Evolutionary conservation across 306 rosid species (phyloP).

Genomic region (Corylus heterophylla): DNA sequence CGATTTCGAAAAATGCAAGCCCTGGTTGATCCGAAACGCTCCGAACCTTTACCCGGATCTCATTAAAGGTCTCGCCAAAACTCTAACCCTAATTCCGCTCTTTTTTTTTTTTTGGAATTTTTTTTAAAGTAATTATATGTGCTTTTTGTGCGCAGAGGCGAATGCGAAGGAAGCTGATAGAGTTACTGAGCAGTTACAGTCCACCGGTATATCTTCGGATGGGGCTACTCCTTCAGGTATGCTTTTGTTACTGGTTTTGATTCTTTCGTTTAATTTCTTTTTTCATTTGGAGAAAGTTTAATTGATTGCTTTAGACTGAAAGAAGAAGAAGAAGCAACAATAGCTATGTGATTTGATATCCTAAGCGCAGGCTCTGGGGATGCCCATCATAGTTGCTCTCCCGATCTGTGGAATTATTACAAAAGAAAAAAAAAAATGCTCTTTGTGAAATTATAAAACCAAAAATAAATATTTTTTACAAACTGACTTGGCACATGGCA

Average conservation of each 20-base stretch:
- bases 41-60: constrained; percentile 87
- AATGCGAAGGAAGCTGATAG: constrained; percentile 65
- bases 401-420: background rate
- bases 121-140: background rate
- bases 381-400: background rate
- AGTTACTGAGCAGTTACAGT: constrained; percentile 69
- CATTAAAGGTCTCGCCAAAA: constrained; percentile 48
- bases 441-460: too few relatives aligned
- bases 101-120: background rate
- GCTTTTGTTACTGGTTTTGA: background rate
- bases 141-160: constrained; percentile 47
- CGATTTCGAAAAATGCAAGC: constrained; percentile 96
- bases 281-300: background rate
- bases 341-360: background rate
- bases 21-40: constrained; percentile 94
- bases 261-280: background rate
- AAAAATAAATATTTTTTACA: background rate
- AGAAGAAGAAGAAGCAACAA: background rate
- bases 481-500: background rate
- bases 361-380: background rate
- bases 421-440: too few relatives aligned
- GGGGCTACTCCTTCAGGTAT: constrained; percentile 93
- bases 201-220: constrained; percentile 59
- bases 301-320: background rate
- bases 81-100: background rate